Conservation (phyloP, 352 stramenopile genomes). For the Phytopythium vexans region DNA sequence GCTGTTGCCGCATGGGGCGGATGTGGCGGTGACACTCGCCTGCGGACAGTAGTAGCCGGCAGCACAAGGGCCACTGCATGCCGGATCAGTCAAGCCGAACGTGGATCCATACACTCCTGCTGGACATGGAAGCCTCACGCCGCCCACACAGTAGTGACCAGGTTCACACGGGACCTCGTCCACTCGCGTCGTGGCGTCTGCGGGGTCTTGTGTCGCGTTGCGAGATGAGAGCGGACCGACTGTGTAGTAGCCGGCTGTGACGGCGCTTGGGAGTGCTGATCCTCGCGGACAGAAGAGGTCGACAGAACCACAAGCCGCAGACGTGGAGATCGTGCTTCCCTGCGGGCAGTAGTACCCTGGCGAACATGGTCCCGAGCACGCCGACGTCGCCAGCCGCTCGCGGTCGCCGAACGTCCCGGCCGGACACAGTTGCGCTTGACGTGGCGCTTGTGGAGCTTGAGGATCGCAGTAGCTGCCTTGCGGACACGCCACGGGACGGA, state of each 20-base stretch:
- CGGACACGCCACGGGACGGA: constrained; percentile 22
- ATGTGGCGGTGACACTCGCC: constrained; percentile 41
- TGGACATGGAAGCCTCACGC: constrained; percentile 31
- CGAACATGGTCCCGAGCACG: constrained; percentile 48
- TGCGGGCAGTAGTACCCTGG: constrained; percentile 57
- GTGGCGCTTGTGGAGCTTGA: constrained; percentile 10
- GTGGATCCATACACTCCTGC: constrained; percentile 52
- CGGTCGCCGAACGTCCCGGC: constrained; percentile 60
- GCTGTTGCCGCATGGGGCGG: constrained; percentile 25
- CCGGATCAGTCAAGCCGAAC: constrained; percentile 24
- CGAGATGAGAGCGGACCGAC: constrained; percentile 8
- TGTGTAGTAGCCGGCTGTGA: constrained; percentile 49
- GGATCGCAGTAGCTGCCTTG: constrained; percentile 48
- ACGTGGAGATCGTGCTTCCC: constrained; percentile 35
- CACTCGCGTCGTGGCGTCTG: constrained; percentile 20
- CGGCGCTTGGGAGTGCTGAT: constrained; percentile 27
- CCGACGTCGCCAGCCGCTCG: constrained; percentile 25
- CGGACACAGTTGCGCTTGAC: constrained; percentile 38
- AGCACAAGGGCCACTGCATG: constrained; percentile 59
- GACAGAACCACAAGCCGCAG: constrained; percentile 31
- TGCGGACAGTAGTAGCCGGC: constrained; percentile 64
- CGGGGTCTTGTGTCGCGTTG: constrained; percentile 5
- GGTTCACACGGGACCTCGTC: constrained; percentile 45
- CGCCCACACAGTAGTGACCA: constrained; percentile 59
- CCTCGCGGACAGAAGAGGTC: constrained; percentile 47